phyloP scores from a whole-genome alignment of 2,329 filamentous ascomycete genomes.

The Aulographum hederae region DNA sequence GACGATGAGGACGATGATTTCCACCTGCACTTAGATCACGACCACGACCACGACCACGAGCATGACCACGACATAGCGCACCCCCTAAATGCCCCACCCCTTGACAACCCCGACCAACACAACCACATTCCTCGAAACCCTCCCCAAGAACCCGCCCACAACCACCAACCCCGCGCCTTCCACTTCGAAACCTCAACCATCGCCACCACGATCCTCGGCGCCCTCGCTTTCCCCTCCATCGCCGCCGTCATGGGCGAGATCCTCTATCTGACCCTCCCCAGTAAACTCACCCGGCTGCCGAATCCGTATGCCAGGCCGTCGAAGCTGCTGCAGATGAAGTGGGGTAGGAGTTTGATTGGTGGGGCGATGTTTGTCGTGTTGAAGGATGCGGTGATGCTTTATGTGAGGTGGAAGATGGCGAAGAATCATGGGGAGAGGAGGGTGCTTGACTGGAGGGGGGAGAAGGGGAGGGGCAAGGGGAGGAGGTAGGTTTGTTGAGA shows the following conservation, averaged over 20 bases:
- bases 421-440: slow-evolving; percentile 25
- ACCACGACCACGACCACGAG: slow-evolving; percentile 20
- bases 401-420: slow-evolving; percentile 34
- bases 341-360: slow-evolving; percentile 77
- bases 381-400: slow-evolving; percentile 47
- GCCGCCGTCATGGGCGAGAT: slow-evolving; percentile 63
- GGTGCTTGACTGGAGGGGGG: slow-evolving; percentile 22
- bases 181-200: slow-evolving; percentile 34
- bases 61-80: slow-evolving; percentile 10
- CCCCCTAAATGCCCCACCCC: slow-evolving; percentile 16
- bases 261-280: slow-evolving; percentile 48
- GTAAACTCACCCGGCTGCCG: neutral
- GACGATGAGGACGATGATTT: slow-evolving; percentile 17
- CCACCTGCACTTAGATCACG: too few relatives aligned
- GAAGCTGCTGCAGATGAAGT: slow-evolving; percentile 62
- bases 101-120: slow-evolving; percentile 9
- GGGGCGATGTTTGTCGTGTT: slow-evolving; percentile 78
- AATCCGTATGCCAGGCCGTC: slow-evolving; percentile 21
- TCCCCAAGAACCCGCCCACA: slow-evolving; percentile 7
- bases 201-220: slow-evolving; percentile 43
- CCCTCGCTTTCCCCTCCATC: slow-evolving; percentile 65
- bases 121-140: slow-evolving; percentile 3
- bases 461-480: slow-evolving; percentile 2
- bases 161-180: slow-evolving; percentile 19
- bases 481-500: slow-evolving; percentile 5